phyloP scores from a whole-genome alignment of 2,329 filamentous ascomycete species.

The Didymella exigua region DNA sequence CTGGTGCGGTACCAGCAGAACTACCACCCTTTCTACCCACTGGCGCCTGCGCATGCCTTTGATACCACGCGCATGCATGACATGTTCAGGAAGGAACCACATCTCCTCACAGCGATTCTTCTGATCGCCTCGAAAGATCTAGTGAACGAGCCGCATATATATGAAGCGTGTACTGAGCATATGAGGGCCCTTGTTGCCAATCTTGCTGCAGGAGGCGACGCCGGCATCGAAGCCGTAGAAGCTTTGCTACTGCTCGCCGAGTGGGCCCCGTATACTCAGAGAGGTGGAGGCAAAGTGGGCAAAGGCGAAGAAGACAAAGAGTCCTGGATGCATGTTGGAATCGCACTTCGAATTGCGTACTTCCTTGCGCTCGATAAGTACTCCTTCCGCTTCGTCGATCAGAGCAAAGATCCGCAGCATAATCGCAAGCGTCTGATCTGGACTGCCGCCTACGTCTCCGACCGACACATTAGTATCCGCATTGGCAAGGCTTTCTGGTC shows the following conservation, averaged over 20 bases:
- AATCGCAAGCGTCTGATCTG: conserved; percentile 70
- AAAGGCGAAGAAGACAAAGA: conserved; percentile 75
- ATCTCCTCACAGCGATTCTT: conserved; percentile 71
- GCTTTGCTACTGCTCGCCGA: conserved; percentile 72
- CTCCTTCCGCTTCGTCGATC: conserved; percentile 66
- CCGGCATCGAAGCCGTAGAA: conserved; percentile 73
- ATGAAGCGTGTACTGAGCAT: conserved; percentile 69
- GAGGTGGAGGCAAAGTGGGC: conserved; percentile 67
- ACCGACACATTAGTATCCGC: conserved; percentile 66
- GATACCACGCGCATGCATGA: conserved; percentile 59
- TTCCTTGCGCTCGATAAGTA: conserved; percentile 73
- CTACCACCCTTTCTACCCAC: conserved; percentile 73
- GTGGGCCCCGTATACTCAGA: conserved; percentile 71
- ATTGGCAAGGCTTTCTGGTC: conserved; percentile 77
- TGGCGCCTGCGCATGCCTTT: conserved; percentile 67
- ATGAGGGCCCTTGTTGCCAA: conserved; percentile 73
- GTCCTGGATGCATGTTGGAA: conserved; percentile 78
- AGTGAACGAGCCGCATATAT: conserved; percentile 66
- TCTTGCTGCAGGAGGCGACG: conserved; percentile 69
- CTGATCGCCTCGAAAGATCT: conserved; percentile 74
- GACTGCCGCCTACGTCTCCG: conserved; percentile 58
- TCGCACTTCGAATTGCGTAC: conserved; percentile 71
- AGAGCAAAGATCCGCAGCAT: conserved; percentile 64
- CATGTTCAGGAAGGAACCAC: conserved; percentile 66
- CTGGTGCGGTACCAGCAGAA: conserved; percentile 66